A percentile compares a stretch with the other conserved stretches of the same genome.
These are phyloP conservation scores for Alternaria hordeiaustralica DNA, from an alignment of 2,329 filamentous ascomycete species.

Conservation along the genomic window DNA sequence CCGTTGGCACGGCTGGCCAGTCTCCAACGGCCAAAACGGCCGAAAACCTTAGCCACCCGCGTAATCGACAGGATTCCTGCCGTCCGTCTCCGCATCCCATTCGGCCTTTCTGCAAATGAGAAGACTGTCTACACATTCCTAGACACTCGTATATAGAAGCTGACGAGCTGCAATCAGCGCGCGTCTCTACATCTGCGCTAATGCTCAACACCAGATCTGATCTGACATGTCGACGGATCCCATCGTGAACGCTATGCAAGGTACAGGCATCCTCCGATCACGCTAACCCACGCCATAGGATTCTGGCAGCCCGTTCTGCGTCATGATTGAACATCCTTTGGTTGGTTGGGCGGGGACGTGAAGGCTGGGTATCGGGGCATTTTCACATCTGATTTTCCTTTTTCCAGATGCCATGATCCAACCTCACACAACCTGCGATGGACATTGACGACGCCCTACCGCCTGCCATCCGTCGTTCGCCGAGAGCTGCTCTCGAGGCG, in stretches of 20 bases:
- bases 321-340: conserved; percentile 8
- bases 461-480: conserved; percentile 27
- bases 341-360: conserved; percentile 5
- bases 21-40: conserved; percentile 13
- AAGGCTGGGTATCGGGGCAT: conserved; percentile 1
- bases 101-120: neutral
- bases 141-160: neutral
- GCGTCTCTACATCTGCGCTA: neutral
- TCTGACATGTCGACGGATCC: neutral
- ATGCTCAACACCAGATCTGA: neutral
- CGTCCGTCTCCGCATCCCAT: neutral
- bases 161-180: neutral
- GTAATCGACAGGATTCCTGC: conserved; percentile 6
- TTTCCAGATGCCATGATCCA: conserved; percentile 3
- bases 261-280: conserved; percentile 9
- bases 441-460: conserved; percentile 21
- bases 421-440: conserved; percentile 20
- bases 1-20: conserved; percentile 6
- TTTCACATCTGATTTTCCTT: conserved; percentile 5
- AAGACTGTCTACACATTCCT: neutral
- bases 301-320: conserved; percentile 13
- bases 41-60: conserved; percentile 10
- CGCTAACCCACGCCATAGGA: conserved; percentile 10
- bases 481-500: conserved; percentile 23
- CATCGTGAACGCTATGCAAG: conserved; percentile 9